Conservation (phyloP, 768 basidiomycete species). For the Rhizopogon salebrosus region DNA sequence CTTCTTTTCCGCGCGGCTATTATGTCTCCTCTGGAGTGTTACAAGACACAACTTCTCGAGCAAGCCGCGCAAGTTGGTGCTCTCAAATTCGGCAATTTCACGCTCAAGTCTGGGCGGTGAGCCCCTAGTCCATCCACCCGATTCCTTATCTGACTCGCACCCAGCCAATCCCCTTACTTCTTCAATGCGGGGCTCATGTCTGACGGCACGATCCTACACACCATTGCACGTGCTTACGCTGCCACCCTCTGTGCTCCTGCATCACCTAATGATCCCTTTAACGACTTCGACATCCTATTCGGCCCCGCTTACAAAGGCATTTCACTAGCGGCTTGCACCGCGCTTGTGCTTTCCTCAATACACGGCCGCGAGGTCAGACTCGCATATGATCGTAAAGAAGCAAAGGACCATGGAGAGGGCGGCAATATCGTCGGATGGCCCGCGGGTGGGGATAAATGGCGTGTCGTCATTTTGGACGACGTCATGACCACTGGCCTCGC, state of each 20-base stretch:
- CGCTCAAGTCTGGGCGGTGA: conserved; percentile 91
- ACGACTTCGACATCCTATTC: conserved; percentile 77
- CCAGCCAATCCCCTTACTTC: conserved; percentile 92
- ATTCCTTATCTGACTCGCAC: background rate
- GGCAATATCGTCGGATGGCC: conserved; percentile 85
- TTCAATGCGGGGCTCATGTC: conserved; percentile 92
- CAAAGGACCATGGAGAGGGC: conserved; percentile 94
- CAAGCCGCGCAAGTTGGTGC: conserved; percentile 66
- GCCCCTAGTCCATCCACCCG: conserved; percentile 15
- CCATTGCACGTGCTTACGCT: conserved; percentile 80
- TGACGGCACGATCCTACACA: conserved; percentile 73
- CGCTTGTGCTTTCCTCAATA: conserved; percentile 65
- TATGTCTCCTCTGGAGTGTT: conserved; percentile 29
- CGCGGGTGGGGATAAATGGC: conserved; percentile 55
- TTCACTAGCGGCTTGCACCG: conserved; percentile 81
- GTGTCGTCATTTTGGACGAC: conserved; percentile 89
- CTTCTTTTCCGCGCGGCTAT: background rate
- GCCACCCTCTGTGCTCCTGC: conserved; percentile 62
- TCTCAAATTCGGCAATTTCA: conserved; percentile 88
- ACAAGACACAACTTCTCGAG: conserved; percentile 64
- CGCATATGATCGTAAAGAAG: conserved; percentile 93
- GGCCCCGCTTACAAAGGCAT: conserved; percentile 99
- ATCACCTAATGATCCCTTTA: conserved; percentile 27
- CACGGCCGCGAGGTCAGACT: conserved; percentile 69
- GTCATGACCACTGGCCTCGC: conserved; percentile 94